These are phyloP conservation scores for Tolypocladium album DNA, from an alignment of 2,329 filamentous ascomycete species.

Conservation along the genomic window DNA sequence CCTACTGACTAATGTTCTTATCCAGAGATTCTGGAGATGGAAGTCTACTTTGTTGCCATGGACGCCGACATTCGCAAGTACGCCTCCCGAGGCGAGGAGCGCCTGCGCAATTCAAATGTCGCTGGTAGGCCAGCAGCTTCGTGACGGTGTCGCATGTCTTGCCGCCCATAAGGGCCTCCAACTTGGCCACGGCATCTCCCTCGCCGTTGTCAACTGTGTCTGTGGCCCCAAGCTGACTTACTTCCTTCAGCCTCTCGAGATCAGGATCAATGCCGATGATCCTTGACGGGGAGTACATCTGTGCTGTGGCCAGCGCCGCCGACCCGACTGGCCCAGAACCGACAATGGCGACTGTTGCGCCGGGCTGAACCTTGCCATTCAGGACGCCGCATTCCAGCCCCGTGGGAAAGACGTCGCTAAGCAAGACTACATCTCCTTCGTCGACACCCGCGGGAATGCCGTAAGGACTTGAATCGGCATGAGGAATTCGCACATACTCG, in stretches of 20 bases:
- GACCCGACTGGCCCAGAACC: conserved; percentile 46
- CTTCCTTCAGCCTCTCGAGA: conserved; percentile 31
- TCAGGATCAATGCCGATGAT: conserved; percentile 43
- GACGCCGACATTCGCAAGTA: conserved; percentile 47
- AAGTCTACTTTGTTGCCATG: conserved; percentile 42
- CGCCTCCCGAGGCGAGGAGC: conserved; percentile 40
- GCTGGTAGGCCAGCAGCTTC: conserved; percentile 44
- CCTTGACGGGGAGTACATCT: conserved; percentile 40
- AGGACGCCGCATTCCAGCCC: conserved; percentile 43
- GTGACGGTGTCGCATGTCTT: conserved; percentile 44
- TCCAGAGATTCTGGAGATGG: conserved; percentile 41
- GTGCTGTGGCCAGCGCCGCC: conserved; percentile 41
- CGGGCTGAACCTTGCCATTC: conserved; percentile 39
- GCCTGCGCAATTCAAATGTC: conserved; percentile 41
- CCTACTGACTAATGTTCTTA: conserved; percentile 36
- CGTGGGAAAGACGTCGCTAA: conserved; percentile 47
- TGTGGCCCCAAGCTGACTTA: conserved; percentile 36
- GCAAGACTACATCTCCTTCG: conserved; percentile 31
- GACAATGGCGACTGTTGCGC: conserved; percentile 40
- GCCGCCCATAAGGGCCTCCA: conserved; percentile 34
- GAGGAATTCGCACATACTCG: conserved; percentile 43
- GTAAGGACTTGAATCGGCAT: conserved; percentile 37
- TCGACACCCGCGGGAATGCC: conserved; percentile 29
- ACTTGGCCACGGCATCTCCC: conserved; percentile 21
- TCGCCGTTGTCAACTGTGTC: conserved; percentile 28